Evolutionary conservation across 352 stramenopile species (phyloP).

Genomic region (Aphanomyces stellatus): DNA sequence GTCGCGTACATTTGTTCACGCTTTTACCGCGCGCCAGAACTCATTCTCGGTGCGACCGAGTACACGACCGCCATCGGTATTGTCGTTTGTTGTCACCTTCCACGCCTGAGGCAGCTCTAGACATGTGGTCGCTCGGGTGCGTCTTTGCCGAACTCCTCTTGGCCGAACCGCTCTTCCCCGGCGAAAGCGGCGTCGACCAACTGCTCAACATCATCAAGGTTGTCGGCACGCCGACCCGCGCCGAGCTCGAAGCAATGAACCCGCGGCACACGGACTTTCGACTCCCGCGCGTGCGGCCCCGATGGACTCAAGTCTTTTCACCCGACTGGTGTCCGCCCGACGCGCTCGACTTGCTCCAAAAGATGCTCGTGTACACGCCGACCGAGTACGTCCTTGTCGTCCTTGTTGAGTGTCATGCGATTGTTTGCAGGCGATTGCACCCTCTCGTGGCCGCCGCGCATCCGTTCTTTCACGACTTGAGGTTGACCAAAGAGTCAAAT

Average conservation of each 20-base stretch:
- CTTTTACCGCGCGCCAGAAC: constrained; percentile 92
- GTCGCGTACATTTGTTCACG: constrained; percentile 82
- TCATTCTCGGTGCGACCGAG: constrained; percentile 79
- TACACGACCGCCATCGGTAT: constrained; percentile 90
- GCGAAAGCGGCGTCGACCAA: constrained; percentile 56
- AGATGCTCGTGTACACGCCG: constrained; percentile 16
- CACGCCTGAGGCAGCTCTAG: constrained; percentile 14
- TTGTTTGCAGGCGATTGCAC: constrained; percentile 6
- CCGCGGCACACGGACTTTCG: constrained; percentile 92
- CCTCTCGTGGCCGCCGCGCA: constrained; percentile 11
- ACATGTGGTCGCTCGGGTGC: constrained; percentile 34
- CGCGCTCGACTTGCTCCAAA: constrained; percentile 6
- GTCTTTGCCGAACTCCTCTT: constrained; percentile 55
- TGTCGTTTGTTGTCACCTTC: no score
- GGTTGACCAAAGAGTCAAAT: no score
- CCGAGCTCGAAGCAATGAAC: constrained; percentile 91
- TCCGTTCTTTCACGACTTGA: constrained; percentile 17
- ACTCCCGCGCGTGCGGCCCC: constrained; percentile 49
- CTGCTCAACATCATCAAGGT: constrained; percentile 63
- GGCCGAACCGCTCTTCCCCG: constrained; percentile 46
- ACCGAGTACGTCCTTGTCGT: neutral
- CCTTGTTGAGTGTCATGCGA: neutral
- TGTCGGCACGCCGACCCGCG: constrained; percentile 85
- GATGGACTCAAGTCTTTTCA: neutral
- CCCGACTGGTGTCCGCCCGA: neutral